These are phyloP conservation scores for Lippia alba DNA, from an alignment of 305 asterid genomes.

Conservation along the genomic window DNA sequence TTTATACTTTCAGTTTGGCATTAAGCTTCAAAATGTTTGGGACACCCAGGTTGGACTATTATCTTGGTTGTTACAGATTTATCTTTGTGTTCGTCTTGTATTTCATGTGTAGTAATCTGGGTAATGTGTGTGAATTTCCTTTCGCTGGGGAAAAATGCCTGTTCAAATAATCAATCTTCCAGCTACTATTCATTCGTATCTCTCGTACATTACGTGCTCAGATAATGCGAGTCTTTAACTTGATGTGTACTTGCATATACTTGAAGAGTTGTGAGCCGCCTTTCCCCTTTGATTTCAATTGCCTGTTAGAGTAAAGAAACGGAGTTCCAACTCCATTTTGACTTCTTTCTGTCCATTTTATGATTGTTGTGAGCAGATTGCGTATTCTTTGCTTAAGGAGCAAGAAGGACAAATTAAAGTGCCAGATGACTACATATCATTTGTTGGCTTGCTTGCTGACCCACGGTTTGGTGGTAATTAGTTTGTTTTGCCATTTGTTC, in stretches of 20 bases:
- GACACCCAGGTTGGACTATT: conserved; percentile 85
- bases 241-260: too few relatives aligned
- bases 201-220: background rate
- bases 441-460: conserved; percentile 93
- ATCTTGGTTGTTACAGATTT: background rate
- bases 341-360: conserved; percentile 18
- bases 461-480: conserved; percentile 85
- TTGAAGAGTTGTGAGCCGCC: background rate
- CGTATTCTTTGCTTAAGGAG: conserved; percentile 88
- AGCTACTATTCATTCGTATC: conserved; percentile 6
- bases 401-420: conserved; percentile 80
- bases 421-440: conserved; percentile 86
- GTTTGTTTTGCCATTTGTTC: conserved; percentile 27
- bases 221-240: conserved; percentile 12
- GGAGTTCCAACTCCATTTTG: conserved; percentile 16
- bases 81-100: background rate
- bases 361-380: conserved; percentile 67
- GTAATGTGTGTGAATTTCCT: conserved; percentile 9
- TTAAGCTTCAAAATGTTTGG: conserved; percentile 83
- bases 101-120: background rate
- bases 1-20: conserved; percentile 87
- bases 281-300: conserved; percentile 22
- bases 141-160: conserved; percentile 9
- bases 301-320: conserved; percentile 27
- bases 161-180: conserved; percentile 2